Evolutionary conservation across 2,329 filamentous ascomycete genomes (phyloP).

Genomic region (Sclerotinia nivalis): DNA sequence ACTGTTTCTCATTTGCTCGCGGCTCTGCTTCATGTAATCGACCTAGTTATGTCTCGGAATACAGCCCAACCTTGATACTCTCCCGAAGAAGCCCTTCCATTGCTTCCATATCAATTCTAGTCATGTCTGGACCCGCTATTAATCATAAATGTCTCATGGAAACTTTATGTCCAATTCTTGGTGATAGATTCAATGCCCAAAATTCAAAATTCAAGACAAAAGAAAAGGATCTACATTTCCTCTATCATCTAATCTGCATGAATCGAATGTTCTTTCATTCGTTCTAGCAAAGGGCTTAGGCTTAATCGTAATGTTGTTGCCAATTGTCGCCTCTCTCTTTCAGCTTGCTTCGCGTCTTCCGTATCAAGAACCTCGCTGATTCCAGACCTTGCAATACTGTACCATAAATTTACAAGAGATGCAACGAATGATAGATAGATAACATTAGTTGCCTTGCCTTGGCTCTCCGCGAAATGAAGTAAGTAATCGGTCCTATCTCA

Average conservation of each 20-base stretch:
- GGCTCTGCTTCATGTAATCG: conserved; percentile 12
- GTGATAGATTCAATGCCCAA: not conserved
- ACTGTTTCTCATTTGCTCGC: conserved; percentile 13
- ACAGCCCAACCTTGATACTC: not conserved
- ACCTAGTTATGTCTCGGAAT: conserved; percentile 9
- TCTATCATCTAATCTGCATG: not conserved
- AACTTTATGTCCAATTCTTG: conserved; percentile 7
- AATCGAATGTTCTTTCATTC: not conserved
- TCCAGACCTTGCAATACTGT: not conserved
- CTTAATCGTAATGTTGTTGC: conserved; percentile 1
- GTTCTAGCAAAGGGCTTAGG: not conserved
- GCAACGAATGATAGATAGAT: not conserved
- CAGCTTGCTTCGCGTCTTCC: conserved; percentile 9
- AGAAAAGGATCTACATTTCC: not conserved
- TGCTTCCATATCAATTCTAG: conserved; percentile 10
- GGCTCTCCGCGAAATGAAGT: conserved; percentile 1
- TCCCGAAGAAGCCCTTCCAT: conserved; percentile 12
- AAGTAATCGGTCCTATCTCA: conserved; percentile 22
- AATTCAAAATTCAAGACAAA: not conserved
- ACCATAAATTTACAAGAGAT: not conserved
- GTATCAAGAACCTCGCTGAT: not conserved
- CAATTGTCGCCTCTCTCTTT: conserved; percentile 11
- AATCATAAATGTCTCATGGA: conserved; percentile 13
- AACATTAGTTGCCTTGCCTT: not conserved
- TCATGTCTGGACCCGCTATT: conserved; percentile 9